phyloP scores from a whole-genome alignment of 306 rosid species.

The Vicia villosa region DNA sequence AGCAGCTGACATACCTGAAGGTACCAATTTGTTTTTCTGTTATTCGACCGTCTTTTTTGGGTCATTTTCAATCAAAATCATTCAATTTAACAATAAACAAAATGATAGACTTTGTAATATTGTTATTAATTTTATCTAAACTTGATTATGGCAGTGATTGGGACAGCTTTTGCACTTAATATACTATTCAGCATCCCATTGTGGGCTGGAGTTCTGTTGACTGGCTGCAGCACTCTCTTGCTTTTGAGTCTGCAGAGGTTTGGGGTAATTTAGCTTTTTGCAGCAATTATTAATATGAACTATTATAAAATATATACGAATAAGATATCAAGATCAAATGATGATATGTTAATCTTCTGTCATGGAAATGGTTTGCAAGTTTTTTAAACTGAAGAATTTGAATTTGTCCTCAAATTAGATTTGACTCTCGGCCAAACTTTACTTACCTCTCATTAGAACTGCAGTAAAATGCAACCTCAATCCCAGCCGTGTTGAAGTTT shows the following conservation, averaged over 20 bases:
- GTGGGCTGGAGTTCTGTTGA: constrained; percentile 78
- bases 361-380: background rate
- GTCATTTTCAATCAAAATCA: constrained; percentile 6
- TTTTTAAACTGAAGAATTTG: background rate
- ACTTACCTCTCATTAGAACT: too few species aligned
- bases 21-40: constrained; percentile 21
- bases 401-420: too few species aligned
- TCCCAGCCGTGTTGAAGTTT: too few species aligned
- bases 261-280: constrained; percentile 54
- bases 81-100: background rate
- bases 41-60: background rate
- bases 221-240: constrained; percentile 79
- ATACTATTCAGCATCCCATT: constrained; percentile 78
- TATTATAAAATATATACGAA: background rate
- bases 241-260: constrained; percentile 81
- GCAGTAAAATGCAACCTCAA: too few species aligned
- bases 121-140: background rate
- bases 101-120: background rate
- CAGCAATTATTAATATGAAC: background rate
- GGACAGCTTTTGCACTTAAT: constrained; percentile 85
- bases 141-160: constrained; percentile 64
- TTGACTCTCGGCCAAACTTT: too few species aligned
- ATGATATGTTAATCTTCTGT: background rate
- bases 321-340: background rate
- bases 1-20: constrained; percentile 97